phyloP scores from a whole-genome alignment of 352 stramenopile genomes.

The Phytophthora aleatoria region DNA sequence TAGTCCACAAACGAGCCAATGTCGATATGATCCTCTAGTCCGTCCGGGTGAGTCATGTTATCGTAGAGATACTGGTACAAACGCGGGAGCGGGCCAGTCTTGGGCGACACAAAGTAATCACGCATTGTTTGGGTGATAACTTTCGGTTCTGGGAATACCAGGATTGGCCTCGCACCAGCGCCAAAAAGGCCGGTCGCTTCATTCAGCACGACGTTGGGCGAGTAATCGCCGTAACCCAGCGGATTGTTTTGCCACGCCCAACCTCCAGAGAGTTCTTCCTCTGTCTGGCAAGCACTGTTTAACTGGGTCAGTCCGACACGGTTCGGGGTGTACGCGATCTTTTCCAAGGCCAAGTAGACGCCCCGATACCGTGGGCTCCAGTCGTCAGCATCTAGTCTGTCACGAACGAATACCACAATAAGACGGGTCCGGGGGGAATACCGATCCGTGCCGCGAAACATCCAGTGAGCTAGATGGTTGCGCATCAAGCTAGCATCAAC shows the following conservation, averaged over 20 bases:
- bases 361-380: constrained; percentile 52
- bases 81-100: constrained; percentile 55
- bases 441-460: constrained; percentile 63
- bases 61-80: constrained; percentile 67
- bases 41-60: constrained; percentile 62
- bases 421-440: constrained; percentile 65
- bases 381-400: constrained; percentile 33
- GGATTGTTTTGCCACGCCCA: constrained; percentile 76
- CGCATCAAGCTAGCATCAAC: constrained; percentile 67
- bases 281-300: constrained; percentile 32
- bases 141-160: constrained; percentile 48
- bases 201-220: constrained; percentile 64
- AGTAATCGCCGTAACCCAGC: constrained; percentile 52
- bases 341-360: constrained; percentile 69
- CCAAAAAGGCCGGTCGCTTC: constrained; percentile 67
- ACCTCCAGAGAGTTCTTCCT: constrained; percentile 53
- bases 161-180: constrained; percentile 48
- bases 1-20: constrained; percentile 77
- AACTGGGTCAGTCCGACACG: constrained; percentile 49
- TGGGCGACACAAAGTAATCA: constrained; percentile 57
- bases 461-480: constrained; percentile 74
- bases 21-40: constrained; percentile 57
- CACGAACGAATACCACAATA: constrained; percentile 58
- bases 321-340: constrained; percentile 62
- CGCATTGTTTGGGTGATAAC: constrained; percentile 64